Base-by-base conservation (phyloP, 2,329 filamentous ascomycete species). In the Clarireedia hainanense region DNA sequence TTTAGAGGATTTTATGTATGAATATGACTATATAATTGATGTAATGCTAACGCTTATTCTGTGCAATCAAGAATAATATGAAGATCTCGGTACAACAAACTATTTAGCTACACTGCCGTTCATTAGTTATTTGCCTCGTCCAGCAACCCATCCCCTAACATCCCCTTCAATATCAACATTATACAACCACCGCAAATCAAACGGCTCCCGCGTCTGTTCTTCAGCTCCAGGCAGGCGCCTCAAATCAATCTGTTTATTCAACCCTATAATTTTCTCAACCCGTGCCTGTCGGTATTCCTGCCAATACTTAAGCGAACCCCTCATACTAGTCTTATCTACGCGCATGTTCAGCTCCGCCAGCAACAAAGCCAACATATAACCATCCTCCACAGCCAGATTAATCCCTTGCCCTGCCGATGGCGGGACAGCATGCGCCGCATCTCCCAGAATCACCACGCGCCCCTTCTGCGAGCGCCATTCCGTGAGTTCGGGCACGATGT, bases 341-440 rank as follows among this genome's bases (percentile, higher is more conserved):
- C 70, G 61, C 5, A 63, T 64, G 53, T 74, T 52, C 0, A 80
- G 60, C 2, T 70, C 60, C 3, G 63, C 64, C 54, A 74, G 53
- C 0, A 80, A 60, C 3, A 74, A 63, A 2, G 75, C 72, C 24
- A 79, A 70, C 0, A 70, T 72, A 52, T 74, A 75, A 0, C 75
- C 73, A 57, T 81, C 78, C 58, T 81, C 78, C 36, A 77, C 74
- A 0, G 74, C 74, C 47, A 76, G 73, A 53, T 76, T 76, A 1
- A 72, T 69, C 0, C 76, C 74, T 57, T 78, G 76, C 0, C 76
- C 75, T 0, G 74, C 73, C 0, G 72, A 72, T 0, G 75, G 76
- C 0, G 75, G 75, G 14, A 79, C 73, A 0, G 74, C 76, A 51
- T 79, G 75, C 1, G 75, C 76, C 4, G 73, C 74, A 30, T 78